phyloP scores from a whole-genome alignment of 2,329 filamentous ascomycete species.

The Drechslera avenae region DNA sequence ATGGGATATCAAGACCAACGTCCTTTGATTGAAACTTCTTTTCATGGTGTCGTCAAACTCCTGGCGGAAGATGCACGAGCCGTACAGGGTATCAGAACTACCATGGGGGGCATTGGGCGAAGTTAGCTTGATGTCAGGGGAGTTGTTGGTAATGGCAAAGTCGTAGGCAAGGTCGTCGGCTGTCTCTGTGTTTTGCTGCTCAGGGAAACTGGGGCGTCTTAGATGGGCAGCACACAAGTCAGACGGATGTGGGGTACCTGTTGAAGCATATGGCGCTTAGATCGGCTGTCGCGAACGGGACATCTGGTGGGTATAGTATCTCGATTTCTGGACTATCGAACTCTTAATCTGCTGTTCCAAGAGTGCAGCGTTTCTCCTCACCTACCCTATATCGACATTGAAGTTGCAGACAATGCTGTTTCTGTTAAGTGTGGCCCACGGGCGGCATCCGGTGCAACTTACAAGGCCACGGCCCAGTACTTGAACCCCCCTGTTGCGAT shows the following conservation, averaged over 20 bases:
- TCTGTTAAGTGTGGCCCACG: conserved; percentile 17
- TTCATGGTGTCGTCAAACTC: conserved; percentile 50
- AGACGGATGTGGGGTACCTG: conserved; percentile 29
- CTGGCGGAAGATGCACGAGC: conserved; percentile 49
- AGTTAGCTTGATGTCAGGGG: conserved; percentile 62
- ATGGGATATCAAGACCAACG: conserved; percentile 49
- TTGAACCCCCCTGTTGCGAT: conserved; percentile 36
- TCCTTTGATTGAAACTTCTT: conserved; percentile 51
- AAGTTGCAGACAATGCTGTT: conserved; percentile 51
- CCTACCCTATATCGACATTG: conserved; percentile 51
- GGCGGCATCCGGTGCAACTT: conserved; percentile 11
- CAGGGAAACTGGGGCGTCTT: conserved; percentile 45
- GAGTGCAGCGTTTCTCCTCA: conserved; percentile 6
- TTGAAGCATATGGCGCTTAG: conserved; percentile 52
- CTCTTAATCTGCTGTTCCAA: conserved; percentile 8
- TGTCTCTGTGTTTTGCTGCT: conserved; percentile 50
- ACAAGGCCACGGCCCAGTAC: conserved; percentile 51
- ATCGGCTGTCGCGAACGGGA: conserved; percentile 46
- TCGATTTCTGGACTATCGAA: conserved; percentile 48
- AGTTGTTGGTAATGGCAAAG: conserved; percentile 50
- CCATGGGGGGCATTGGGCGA: conserved; percentile 49
- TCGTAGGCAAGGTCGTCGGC: conserved; percentile 48
- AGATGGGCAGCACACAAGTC: conserved; percentile 3
- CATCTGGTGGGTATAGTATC: conserved; percentile 49
- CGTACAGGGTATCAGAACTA: conserved; percentile 45